These are phyloP conservation scores for Phytophthora pluvialis DNA, from an alignment of 352 stramenopile species.

Conservation along the genomic window DNA sequence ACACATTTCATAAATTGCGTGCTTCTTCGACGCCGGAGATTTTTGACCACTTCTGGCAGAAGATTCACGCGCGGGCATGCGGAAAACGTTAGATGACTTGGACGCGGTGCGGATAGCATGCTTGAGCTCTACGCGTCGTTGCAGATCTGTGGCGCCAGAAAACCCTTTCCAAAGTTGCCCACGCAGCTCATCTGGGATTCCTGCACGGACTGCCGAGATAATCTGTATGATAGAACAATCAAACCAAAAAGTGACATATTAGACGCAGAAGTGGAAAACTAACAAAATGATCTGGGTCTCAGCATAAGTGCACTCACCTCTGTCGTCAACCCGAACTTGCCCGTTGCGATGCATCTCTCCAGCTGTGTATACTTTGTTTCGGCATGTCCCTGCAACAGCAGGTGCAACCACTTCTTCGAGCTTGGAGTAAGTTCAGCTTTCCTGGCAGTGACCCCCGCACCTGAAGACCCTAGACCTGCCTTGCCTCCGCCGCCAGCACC, in stretches of 20 bases:
- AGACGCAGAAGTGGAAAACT: neutral
- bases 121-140: constrained; percentile 68
- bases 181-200: constrained; percentile 80
- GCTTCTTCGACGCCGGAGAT: constrained; percentile 30
- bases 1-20: constrained; percentile 59
- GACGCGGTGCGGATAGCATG: constrained; percentile 53
- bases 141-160: constrained; percentile 62
- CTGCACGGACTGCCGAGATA: constrained; percentile 72
- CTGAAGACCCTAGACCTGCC: constrained; percentile 31
- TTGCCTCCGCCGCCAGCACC: constrained; percentile 28
- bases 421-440: constrained; percentile 68
- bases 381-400: constrained; percentile 77
- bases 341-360: constrained; percentile 71
- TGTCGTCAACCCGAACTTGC: constrained; percentile 64
- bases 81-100: constrained; percentile 47
- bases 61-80: constrained; percentile 36
- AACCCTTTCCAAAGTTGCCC: constrained; percentile 81
- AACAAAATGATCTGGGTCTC: neutral
- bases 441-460: constrained; percentile 23
- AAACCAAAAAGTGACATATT: neutral
- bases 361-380: constrained; percentile 87
- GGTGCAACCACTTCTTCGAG: constrained; percentile 77
- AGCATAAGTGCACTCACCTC: constrained; percentile 46
- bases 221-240: constrained; percentile 43
- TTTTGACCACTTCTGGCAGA: constrained; percentile 15